Evolutionary conservation across 2,329 filamentous ascomycete genomes (phyloP), one percentile per base, ranked within the genome.

Genomic region (Ambrosiella xylebori): DNA sequence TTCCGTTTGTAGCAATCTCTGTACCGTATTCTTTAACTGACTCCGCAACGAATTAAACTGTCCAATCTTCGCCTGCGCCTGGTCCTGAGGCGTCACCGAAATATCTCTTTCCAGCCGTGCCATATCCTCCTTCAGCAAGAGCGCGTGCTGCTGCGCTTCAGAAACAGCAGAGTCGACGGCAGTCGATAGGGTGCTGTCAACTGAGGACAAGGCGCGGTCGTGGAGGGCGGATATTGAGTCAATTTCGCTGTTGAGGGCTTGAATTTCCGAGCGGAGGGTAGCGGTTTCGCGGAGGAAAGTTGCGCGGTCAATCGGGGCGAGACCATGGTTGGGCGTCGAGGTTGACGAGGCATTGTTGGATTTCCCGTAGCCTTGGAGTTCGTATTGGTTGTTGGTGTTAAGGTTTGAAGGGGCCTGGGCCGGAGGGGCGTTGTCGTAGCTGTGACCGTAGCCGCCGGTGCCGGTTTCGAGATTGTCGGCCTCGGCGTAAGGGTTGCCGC

Each of bases 61-160:
- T 61, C 78, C 80, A 66, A 76, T 75, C 74, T 91, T 91, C 63
- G 84, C 76, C 67, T 80, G 83, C 85, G 68, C 81, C 73, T 54
- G 49, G 13, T 56, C 50, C 17, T 44, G 53, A 12, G 57, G 57
- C 38, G 57, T 58, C 17, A 53, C 52, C 3, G 52, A 37, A 51
- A 82, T 78, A 68, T 91, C 86, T 61, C 72, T 74, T 71, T 89
- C 85, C 57, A 91, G 75, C 64, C 78, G 79, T 69, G 86, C 86
- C 73, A 91, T 86, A 71, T 86, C 81, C 66, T 87, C 82, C 67
- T 85, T 84, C 74, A 91, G 87, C 63, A 78, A 75, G n/a, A 79
- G 82, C 71, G 86, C 88, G 65, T 83, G 78, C 63, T 82, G 72
- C 68, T 87, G 83, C 4, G 85, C 88, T 64, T 86, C 75, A 51